Evolutionary conservation across 768 basidiomycete species (phyloP).

Genomic region (Tricholoma furcatifolium): DNA sequence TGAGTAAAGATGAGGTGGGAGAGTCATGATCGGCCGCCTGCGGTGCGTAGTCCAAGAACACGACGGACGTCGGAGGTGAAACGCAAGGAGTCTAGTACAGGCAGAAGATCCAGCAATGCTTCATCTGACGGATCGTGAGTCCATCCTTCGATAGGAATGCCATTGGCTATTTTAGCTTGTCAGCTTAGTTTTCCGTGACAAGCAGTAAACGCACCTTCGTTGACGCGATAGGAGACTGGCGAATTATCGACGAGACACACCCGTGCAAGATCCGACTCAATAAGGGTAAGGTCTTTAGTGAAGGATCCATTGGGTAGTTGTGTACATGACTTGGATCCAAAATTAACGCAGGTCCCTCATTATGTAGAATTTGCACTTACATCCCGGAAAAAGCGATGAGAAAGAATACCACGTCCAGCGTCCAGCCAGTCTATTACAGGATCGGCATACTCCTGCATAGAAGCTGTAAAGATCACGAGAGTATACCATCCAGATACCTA

Average conservation of each 20-base stretch:
- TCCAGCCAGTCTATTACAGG: constrained; percentile 99
- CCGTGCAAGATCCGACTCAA: constrained; percentile 88
- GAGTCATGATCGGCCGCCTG: constrained; percentile 36
- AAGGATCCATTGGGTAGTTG: constrained; percentile 91
- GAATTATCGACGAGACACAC: constrained; percentile 97
- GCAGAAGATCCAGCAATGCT: constrained; percentile 91
- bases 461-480: constrained; percentile 97
- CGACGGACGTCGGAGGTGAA: constrained; percentile 95
- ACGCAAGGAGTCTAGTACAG: constrained; percentile 91
- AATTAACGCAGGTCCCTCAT: constrained; percentile 1
- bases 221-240: constrained; percentile 86
- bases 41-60: constrained; percentile 71
- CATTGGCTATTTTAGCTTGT: constrained; percentile 67
- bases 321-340: constrained; percentile 73
- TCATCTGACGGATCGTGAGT: constrained; percentile 96
- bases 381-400: constrained; percentile 88
- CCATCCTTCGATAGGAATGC: constrained; percentile 99
- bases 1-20: constrained; percentile 3
- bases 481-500: constrained; percentile 99
- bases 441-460: constrained; percentile 99
- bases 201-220: constrained; percentile 68
- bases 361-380: constrained; percentile 42
- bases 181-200: not conserved
- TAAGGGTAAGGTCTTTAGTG: constrained; percentile 86
- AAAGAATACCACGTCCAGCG: constrained; percentile 87